Conservation (phyloP, 306 rosid genomes). For the Inga laurina region DNA sequence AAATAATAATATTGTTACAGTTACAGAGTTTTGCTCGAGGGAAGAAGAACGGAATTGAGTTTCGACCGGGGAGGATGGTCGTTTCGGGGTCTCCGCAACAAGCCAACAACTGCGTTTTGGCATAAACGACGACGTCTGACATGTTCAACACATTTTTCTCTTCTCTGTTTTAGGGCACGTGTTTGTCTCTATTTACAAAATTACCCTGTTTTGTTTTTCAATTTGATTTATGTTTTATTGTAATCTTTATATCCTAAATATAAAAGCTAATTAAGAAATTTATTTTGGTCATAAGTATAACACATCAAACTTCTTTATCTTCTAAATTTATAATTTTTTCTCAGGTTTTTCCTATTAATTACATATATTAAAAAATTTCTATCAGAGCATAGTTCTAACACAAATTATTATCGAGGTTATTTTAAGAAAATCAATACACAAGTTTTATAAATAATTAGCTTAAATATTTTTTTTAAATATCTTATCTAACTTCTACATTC, state of each 20-base stretch:
- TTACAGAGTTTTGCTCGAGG: slow-evolving; percentile 26
- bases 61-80: slow-evolving; percentile 27
- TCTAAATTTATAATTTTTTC: too few species aligned
- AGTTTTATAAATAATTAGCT: too few species aligned
- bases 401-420: too few species aligned
- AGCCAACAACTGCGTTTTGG: slow-evolving; percentile 35
- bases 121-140: slow-evolving; percentile 17
- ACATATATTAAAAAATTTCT: too few species aligned
- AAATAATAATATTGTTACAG: background rate
- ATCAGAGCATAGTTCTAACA: too few species aligned
- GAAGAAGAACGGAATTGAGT: slow-evolving; percentile 35
- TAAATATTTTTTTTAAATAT: too few species aligned
- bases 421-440: too few species aligned
- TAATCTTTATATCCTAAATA: too few species aligned
- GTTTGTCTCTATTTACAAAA: slow-evolving; percentile 38
- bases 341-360: too few species aligned
- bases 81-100: slow-evolving; percentile 68
- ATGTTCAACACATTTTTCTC: slow-evolving; percentile 21
- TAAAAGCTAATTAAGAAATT: too few species aligned
- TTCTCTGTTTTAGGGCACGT: slow-evolving; percentile 23
- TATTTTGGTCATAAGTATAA: too few species aligned
- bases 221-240: background rate
- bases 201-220: slow-evolving; percentile 7
- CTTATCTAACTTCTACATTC: too few species aligned
- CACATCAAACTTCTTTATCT: background rate